These are phyloP conservation scores for Senna siamea DNA, from an alignment of 306 rosid genomes.

Conservation along the genomic window DNA sequence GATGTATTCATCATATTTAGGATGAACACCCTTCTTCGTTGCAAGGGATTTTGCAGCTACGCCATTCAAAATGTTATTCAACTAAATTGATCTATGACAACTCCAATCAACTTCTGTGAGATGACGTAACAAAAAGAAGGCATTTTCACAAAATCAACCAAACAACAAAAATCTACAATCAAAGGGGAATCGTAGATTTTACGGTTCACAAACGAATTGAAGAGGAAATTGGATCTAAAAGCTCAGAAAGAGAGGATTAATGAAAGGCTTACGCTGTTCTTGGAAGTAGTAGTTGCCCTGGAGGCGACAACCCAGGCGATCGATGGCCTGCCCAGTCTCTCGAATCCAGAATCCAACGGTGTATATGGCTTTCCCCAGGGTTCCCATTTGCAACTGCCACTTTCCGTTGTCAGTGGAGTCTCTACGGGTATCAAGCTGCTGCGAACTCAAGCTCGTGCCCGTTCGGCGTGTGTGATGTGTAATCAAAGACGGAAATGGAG, in stretches of 20 bases:
- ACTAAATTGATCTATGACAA: background rate
- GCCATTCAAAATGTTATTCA: background rate
- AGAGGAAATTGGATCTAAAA: background rate
- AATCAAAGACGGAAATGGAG: constrained; percentile 7
- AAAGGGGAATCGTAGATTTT: background rate
- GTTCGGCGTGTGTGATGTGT: background rate
- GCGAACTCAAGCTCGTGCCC: constrained; percentile 2
- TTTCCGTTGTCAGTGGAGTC: constrained; percentile 3
- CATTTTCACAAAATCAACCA: background rate
- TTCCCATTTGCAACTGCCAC: constrained; percentile 58
- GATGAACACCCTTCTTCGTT: background rate
- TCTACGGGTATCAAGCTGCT: constrained; percentile 21
- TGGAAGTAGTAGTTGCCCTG: constrained; percentile 76
- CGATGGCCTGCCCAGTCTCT: constrained; percentile 84
- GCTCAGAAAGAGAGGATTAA: constrained; percentile 24
- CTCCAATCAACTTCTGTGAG: background rate
- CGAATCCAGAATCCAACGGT: constrained; percentile 83
- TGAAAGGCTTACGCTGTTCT: constrained; percentile 64
- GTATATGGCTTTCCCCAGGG: constrained; percentile 80
- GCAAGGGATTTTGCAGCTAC: background rate
- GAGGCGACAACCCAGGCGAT: constrained; percentile 83
- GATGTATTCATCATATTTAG: background rate
- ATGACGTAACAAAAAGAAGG: background rate
- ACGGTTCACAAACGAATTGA: background rate
- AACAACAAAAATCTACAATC: background rate